Conservation (phyloP, 2,329 filamentous ascomycete genomes). For the Camptophora hylomeconis region DNA sequence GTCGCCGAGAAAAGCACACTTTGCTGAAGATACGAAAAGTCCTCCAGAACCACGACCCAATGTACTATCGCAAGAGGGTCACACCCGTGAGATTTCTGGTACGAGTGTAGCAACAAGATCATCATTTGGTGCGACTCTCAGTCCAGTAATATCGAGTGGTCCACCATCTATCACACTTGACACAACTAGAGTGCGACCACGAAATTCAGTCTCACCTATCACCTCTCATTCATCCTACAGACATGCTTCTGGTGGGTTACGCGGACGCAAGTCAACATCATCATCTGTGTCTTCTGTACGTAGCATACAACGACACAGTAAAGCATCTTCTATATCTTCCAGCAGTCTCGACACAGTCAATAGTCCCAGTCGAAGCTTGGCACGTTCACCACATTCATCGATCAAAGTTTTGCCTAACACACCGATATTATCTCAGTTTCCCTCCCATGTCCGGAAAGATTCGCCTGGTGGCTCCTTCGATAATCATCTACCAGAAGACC, state of each 20-base stretch:
- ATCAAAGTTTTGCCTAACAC: slow-evolving; percentile 93
- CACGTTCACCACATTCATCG: slow-evolving; percentile 71
- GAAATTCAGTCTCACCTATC: slow-evolving; percentile 69
- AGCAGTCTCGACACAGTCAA: slow-evolving; percentile 57
- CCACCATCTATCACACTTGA: slow-evolving; percentile 13
- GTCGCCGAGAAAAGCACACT: slow-evolving; percentile 35
- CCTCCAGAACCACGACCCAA: slow-evolving; percentile 1
- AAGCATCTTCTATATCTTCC: slow-evolving; percentile 85
- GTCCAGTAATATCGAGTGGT: slow-evolving; percentile 10
- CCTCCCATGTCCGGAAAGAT: slow-evolving; percentile 73
- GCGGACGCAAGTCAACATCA: slow-evolving; percentile 88
- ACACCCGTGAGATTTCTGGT: slow-evolving; percentile 6
- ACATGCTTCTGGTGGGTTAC: slow-evolving; percentile 66
- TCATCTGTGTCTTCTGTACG: slow-evolving; percentile 89
- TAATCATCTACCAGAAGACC: slow-evolving; percentile 2
- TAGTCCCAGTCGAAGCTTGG: slow-evolving; percentile 51
- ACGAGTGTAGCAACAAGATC: slow-evolving; percentile 11
- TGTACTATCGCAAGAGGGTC: not conserved
- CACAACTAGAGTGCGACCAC: slow-evolving; percentile 23
- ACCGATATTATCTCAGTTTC: slow-evolving; percentile 62
- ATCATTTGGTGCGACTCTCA: slow-evolving; percentile 13
- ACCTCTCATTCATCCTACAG: slow-evolving; percentile 81
- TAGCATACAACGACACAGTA: slow-evolving; percentile 86
- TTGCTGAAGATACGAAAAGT: not conserved
- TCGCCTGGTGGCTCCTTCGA: slow-evolving; percentile 28